Percentiles rank a stretch among this genome's conserved stretches.
Conservation (phyloP, 306 rosid species). For the Cicer arietinum region DNA sequence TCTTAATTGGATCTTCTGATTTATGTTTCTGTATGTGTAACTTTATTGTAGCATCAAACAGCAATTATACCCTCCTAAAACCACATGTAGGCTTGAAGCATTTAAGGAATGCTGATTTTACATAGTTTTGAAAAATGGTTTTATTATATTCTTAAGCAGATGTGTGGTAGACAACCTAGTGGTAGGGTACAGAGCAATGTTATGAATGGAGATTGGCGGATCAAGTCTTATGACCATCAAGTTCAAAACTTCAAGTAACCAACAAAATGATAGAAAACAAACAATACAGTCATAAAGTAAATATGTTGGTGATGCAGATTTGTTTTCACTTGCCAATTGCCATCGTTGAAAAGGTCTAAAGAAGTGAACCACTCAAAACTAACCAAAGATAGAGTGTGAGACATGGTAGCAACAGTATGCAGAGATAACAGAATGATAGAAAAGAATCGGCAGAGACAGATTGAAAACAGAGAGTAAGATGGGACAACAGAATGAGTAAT, state of each 20-base stretch:
- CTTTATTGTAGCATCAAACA: constrained; percentile 4
- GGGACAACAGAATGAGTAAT: background rate
- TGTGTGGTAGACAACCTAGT: background rate
- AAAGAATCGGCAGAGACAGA: background rate
- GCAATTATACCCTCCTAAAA: constrained; percentile 28
- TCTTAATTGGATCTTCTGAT: constrained; percentile 7
- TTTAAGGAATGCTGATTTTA: constrained; percentile 29
- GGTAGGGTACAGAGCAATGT: background rate
- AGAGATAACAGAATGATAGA: background rate
- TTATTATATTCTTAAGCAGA: constrained; percentile 15
- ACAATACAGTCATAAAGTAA: background rate
- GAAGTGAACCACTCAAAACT: background rate
- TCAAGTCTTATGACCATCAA: background rate
- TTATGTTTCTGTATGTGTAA: constrained; percentile 23
- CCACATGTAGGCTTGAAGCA: constrained; percentile 10
- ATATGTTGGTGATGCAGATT: background rate
- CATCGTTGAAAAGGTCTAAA: background rate
- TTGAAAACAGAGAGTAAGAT: constrained; percentile 1
- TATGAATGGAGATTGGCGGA: background rate
- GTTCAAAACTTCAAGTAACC: background rate
- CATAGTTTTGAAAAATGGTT: constrained; percentile 5
- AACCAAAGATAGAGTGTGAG: background rate
- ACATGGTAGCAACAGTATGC: background rate
- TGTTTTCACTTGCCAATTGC: background rate
- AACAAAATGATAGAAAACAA: background rate